A percentile compares a stretch with the other conserved stretches of the same genome.
Conservation (phyloP, 2,329 filamentous ascomycete species). For the Monosporascus cannonballus region DNA sequence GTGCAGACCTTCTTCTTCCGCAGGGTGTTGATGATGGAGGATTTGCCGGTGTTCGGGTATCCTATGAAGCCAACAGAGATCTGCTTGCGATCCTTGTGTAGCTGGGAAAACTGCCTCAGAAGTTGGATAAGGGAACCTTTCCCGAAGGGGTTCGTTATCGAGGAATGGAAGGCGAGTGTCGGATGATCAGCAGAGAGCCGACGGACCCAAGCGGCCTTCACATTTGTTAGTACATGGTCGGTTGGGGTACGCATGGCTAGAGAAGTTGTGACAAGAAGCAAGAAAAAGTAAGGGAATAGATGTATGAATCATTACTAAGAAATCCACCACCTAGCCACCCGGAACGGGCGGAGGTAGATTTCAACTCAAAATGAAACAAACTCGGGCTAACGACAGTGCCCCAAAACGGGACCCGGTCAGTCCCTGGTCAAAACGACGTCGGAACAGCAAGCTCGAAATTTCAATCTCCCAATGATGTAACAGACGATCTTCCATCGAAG, state of each 20-base stretch:
- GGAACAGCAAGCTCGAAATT: conserved; percentile 60
- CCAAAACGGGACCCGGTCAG: conserved; percentile 86
- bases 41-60: conserved; percentile 94
- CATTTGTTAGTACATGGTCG: conserved; percentile 21
- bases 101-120: conserved; percentile 82
- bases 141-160: conserved; percentile 92
- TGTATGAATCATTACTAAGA: conserved; percentile 99
- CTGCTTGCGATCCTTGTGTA: conserved; percentile 89
- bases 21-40: conserved; percentile 93
- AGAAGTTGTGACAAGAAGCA: conserved; percentile 23
- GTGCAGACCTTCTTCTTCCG: conserved; percentile 91
- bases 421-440: conserved; percentile 57
- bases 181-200: conserved; percentile 84
- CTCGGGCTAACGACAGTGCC: conserved; percentile 65
- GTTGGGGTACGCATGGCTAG: conserved; percentile 5
- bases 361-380: conserved; percentile 98
- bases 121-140: conserved; percentile 92
- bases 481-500: conserved; percentile 77
- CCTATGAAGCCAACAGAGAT: conserved; percentile 83
- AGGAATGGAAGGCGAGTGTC: conserved; percentile 90
- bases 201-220: conserved; percentile 87
- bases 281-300: conserved; percentile 31
- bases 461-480: conserved; percentile 99
- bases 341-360: conserved; percentile 60
- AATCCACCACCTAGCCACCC: conserved; percentile 63